Evolutionary conservation across 208 protist genomes (phyloP), one percentile per base, ranked within the genome.

Genomic region (Trypanosoma scelopori): DNA sequence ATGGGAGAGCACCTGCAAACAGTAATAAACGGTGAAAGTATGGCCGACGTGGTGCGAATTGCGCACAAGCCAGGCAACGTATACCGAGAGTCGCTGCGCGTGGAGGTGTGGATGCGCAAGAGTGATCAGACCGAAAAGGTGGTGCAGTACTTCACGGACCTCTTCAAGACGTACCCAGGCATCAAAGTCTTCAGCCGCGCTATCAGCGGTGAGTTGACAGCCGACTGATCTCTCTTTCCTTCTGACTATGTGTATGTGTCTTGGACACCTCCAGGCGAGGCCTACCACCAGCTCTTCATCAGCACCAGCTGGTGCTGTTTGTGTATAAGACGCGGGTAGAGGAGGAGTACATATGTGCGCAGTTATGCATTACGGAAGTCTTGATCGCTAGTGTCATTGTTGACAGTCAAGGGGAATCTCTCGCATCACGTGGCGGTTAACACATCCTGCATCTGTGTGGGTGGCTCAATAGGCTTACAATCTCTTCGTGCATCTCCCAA

Each of bases 31-130:
- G 80, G 74, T 0, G 82, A 87, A 48, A 51, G 37, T 27, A 62
- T 78, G 16, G 81, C 74, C 18, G 84, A 89, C 64, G 75, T 95
- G 20, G 81, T 95, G 43, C 89, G 89, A 49, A 76, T 95, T 46
- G 67, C 84, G 2, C 89, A 89, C 59, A 93, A 92, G 57, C 78
- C 74, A 22, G 69, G 75, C 27, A 75, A 39, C 7, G 70, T 87
- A 23, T 83, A 87, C 69, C 78, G 76, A 43, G 82, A 92, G 28
- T 69, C 82, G 1, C 46, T 84, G 23, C 76, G 75, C 3, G 74
- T 95, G 30, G 89, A 95, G 51, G 75, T 95, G 45, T 92, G 84
- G 84, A 49, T 80, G 3, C 73, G 76, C 47, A 66, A 88, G 32
- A 78, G 46, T 32, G 43, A 69, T 3, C 46, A 81, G n/a, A 70